Conservation (phyloP, 352 stramenopile species). For the Globisporangium viniferum region DNA sequence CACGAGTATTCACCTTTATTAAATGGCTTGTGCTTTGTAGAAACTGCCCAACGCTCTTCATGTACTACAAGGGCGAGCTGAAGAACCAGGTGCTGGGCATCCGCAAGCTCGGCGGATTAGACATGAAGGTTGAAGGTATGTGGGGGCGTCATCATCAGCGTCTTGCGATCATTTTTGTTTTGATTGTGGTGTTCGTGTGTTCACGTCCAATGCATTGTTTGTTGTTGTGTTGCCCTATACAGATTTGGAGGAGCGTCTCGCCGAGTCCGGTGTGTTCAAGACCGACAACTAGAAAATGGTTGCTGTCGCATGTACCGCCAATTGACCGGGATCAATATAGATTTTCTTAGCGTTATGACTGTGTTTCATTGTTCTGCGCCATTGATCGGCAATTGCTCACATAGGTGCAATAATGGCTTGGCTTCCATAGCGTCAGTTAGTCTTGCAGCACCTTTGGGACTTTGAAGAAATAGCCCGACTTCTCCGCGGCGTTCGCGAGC, state of each 20-base stretch:
- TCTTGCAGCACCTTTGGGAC: slow-evolving; percentile 85
- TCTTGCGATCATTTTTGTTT: slow-evolving; percentile 10
- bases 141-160: not conserved
- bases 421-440: slow-evolving; percentile 23
- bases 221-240: not conserved
- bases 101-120: slow-evolving; percentile 82
- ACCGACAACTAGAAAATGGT: slow-evolving; percentile 19
- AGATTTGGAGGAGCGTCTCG: slow-evolving; percentile 89
- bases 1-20: not conserved
- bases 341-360: slow-evolving; percentile 11
- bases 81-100: slow-evolving; percentile 89
- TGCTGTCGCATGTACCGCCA: not conserved
- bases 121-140: slow-evolving; percentile 84
- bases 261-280: slow-evolving; percentile 72
- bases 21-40: slow-evolving; percentile 13
- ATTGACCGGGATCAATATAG: slow-evolving; percentile 8
- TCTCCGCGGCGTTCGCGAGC: slow-evolving; percentile 72
- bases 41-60: slow-evolving; percentile 92
- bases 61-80: slow-evolving; percentile 89
- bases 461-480: slow-evolving; percentile 82
- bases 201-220: not conserved
- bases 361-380: not conserved
- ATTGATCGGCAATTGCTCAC: slow-evolving; percentile 14
- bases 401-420: not conserved
- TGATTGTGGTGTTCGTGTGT: slow-evolving; percentile 3